A percentile compares a stretch with the other conserved stretches of the same genome.
Conservation (phyloP, 768 basidiomycete genomes). For the Dioszegia aurantiaca region DNA sequence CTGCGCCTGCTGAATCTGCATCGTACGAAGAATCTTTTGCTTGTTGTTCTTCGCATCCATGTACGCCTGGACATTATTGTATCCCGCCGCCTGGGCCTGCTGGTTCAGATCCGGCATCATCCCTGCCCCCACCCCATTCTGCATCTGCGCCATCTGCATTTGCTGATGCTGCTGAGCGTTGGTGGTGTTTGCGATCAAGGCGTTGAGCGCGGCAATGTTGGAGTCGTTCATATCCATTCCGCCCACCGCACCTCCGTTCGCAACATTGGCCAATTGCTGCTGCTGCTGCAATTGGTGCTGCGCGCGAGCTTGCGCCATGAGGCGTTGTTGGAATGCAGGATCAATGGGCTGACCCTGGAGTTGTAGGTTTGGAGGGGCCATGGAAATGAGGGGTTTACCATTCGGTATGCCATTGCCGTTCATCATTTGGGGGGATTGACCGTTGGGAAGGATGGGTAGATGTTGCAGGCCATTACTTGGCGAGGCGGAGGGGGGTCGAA, state of each 20-base stretch:
- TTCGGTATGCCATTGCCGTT: slow-evolving; percentile 11
- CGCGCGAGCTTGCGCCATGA: slow-evolving; percentile 17
- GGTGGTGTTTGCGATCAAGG: slow-evolving; percentile 10
- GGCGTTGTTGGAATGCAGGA: slow-evolving; percentile 10
- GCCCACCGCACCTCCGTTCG: neutral
- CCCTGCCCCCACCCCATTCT: slow-evolving; percentile 7
- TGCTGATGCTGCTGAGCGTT: slow-evolving; percentile 14
- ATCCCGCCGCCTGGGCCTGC: slow-evolving; percentile 5
- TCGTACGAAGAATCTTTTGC: neutral
- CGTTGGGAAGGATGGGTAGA: slow-evolving; percentile 13
- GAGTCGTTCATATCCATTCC: slow-evolving; percentile 8
- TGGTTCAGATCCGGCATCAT: slow-evolving; percentile 6
- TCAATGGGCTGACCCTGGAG: slow-evolving; percentile 1
- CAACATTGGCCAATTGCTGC: slow-evolving; percentile 4
- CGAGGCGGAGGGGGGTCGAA: slow-evolving; percentile 20
- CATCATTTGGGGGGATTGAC: slow-evolving; percentile 28
- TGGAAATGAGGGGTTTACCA: slow-evolving; percentile 3
- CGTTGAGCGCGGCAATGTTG: slow-evolving; percentile 2
- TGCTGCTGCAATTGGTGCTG: slow-evolving; percentile 11
- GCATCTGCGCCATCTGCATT: slow-evolving; percentile 9
- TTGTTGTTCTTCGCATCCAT: slow-evolving; percentile 1
- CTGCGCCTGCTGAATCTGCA: slow-evolving; percentile 2
- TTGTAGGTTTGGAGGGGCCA: neutral
- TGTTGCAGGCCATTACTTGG: slow-evolving; percentile 12
- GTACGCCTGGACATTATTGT: slow-evolving; percentile 8